Base-by-base conservation (phyloP, 148 eudicot genomes). In the Oxyria digyna region DNA sequence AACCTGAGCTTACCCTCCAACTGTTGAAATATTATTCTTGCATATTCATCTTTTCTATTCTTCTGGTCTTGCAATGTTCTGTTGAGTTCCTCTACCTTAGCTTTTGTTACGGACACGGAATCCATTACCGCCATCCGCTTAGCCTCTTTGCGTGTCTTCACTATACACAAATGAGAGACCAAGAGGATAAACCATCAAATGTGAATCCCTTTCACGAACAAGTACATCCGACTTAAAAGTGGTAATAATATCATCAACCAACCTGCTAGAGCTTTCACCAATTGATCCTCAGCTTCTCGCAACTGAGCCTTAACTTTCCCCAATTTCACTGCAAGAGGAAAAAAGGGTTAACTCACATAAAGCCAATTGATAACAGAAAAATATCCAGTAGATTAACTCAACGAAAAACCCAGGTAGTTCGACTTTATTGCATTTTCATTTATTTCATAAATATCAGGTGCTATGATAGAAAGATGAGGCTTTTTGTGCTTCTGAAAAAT, bases 141-240 rank as follows among this genome's bases (percentile, higher is more conserved):
- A 42, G 91, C 96, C 79, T 94, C 99, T 78, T 88, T 90, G 15
- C 92, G 79, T 18, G 91, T 94, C 83, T 88, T 94, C 76, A 81
- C 99, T 94, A 55, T 32, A 75, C 76, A 73, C 70, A 65, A 66
- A 45, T 42, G 67, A 55, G 17, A 69, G 26, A 18, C 9, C 65
- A 74, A 49, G 57, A 48, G 68, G 32, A 62, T 38, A 71, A 68
- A 40, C 11, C 15, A 20, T 40, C 37, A n/a, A 17, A 63, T 21
- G 46, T 46, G 17, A 26, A 57, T 35, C 32, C 14, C 42, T 29
- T 2, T 13, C 13, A 42, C 13, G 26, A 67, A 48, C 6, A 68
- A 74, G 33, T 15, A 14, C n/a, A 45, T 55, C 8, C 23, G 29
- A 21, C 33, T 27, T 29, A 0, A 57, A 12, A 12, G 35, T 13